Base-by-base conservation (phyloP, 148 eudicot genomes). In the Diospyros kaki region DNA sequence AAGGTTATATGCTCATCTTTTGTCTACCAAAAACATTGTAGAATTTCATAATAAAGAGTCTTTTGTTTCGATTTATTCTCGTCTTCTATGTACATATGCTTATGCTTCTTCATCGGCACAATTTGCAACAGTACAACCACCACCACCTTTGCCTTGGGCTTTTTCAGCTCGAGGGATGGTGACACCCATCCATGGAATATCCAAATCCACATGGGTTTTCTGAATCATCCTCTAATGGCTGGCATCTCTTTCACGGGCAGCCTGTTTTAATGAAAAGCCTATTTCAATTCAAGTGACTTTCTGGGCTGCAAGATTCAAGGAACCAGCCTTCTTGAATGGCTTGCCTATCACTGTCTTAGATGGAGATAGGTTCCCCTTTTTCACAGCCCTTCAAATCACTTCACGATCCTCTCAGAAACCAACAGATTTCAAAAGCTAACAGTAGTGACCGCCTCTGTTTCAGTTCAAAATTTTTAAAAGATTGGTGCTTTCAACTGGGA, bases 311-410 rank as follows among this genome's bases (percentile, higher is more conserved):
- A 68, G 65, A 79, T 76, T 72, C 72, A 78, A 72, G 58, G 77
- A 76, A 75, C 68, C 79, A 50, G 64, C 73, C 78, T 72, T 69
- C 79, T 80, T 70, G 78, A 75, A 81, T 81, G 85, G 79, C 53
- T 76, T 76, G 28, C 79, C 73, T 62, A 69, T 83, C 83, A 75
- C 77, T 81, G 81, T 73, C 82, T 73, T 66, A 7, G 59, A 59
- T 58, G 17, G 52, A 66, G 61, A 63, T 28, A 59, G 45, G 48
- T 46, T 76, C 68, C 68, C 43, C 59, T 73, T 71, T 38, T 77
- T 70, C 53, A 62, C 79, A 52, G 69, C 18, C 38, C 62, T 68
- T 69, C 53, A 48, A 69, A 63, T 63, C 74, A 77, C 74, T 77
- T 70, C 67, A 10, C 68, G 14, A 63, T 39, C 67, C 48, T 14